phyloP scores from a whole-genome alignment of 768 basidiomycete genomes.

The Pisolithus sp. region DNA sequence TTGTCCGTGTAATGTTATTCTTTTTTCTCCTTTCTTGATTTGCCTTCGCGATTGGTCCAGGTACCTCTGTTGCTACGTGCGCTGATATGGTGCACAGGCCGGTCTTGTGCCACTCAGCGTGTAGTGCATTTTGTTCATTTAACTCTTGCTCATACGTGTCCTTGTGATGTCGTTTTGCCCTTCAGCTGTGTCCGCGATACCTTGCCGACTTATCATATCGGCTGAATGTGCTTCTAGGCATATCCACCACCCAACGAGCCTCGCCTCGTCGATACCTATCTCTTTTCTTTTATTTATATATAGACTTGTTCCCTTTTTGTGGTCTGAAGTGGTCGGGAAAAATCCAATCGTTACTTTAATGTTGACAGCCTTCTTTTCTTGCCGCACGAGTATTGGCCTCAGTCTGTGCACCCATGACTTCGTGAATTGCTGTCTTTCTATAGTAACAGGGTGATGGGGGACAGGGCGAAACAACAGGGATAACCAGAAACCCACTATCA shows the following conservation, averaged over 20 bases:
- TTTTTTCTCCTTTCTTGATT: slow-evolving; percentile 1
- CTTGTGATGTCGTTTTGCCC: slow-evolving; percentile 1
- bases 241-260: slow-evolving; percentile 29
- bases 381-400: too few species aligned
- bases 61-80: neutral
- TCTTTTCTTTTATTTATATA: neutral
- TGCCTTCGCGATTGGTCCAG: neutral
- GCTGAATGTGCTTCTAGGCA: slow-evolving; percentile 16
- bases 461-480: too few species aligned
- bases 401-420: too few species aligned
- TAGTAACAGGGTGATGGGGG: too few species aligned
- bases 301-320: neutral
- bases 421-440: too few species aligned
- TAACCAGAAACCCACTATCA: too few species aligned
- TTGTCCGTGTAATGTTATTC: slow-evolving; percentile 20
- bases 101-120: slow-evolving; percentile 19
- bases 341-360: neutral
- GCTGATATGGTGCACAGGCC: slow-evolving; percentile 17
- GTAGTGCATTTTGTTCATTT: neutral
- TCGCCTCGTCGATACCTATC: slow-evolving; percentile 30
- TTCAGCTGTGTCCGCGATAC: slow-evolving; percentile 1
- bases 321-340: neutral
- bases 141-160: neutral
- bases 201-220: slow-evolving; percentile 15
- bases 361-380: neutral